Conservation (phyloP, 306 rosid genomes). For the Vigna trinervia region DNA sequence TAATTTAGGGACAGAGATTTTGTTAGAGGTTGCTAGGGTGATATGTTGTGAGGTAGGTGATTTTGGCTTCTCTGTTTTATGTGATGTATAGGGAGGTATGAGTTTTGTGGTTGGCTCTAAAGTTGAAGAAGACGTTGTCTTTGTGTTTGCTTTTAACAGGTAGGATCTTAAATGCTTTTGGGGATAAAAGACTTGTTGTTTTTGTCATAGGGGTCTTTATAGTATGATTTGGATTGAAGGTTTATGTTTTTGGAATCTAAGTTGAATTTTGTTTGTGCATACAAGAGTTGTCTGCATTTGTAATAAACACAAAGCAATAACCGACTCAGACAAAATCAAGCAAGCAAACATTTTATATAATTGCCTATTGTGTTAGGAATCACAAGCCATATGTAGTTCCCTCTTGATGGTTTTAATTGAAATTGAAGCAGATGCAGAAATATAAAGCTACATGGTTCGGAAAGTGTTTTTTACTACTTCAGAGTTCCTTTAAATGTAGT, state of each 20-base stretch:
- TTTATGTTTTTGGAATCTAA: background rate
- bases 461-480: conserved; percentile 18
- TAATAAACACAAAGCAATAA: conserved; percentile 15
- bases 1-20: background rate
- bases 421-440: conserved; percentile 25
- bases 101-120: background rate
- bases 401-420: background rate
- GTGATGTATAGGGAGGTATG: background rate
- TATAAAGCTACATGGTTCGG: conserved; percentile 9
- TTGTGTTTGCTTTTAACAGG: conserved; percentile 20
- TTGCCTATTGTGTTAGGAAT: background rate
- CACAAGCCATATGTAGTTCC: background rate
- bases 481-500: conserved; percentile 28
- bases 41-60: conserved; percentile 1
- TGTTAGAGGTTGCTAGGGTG: too few relatives aligned
- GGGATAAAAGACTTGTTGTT: background rate
- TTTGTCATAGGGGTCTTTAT: background rate
- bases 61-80: conserved; percentile 20
- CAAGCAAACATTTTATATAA: background rate
- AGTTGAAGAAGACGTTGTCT: conserved; percentile 22
- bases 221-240: background rate
- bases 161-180: background rate
- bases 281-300: background rate
- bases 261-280: background rate
- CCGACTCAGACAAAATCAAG: background rate